These are phyloP conservation scores for Takashimella tepidaria DNA, from an alignment of 1,284 basidiomycete genomes.

Conservation along the genomic window DNA sequence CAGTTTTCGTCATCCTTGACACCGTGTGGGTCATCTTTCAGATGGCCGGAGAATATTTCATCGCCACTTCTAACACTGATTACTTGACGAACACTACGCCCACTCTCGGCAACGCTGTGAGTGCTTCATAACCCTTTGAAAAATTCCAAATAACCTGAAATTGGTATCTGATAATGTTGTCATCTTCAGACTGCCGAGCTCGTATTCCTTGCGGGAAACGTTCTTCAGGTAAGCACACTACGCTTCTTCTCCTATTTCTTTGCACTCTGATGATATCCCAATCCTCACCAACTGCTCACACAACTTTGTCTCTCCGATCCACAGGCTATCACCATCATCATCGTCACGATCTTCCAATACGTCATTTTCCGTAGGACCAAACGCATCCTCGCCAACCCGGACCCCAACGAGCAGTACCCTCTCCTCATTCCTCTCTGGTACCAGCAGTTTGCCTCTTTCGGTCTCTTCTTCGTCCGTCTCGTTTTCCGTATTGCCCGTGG, in stretches of 20 bases:
- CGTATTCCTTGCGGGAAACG: constrained; percentile 30
- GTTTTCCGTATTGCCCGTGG: constrained; percentile 28
- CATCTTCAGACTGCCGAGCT: constrained; percentile 23
- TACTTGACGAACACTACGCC: constrained; percentile 14
- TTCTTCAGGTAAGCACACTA: constrained; percentile 18
- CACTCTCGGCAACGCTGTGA: constrained; percentile 24
- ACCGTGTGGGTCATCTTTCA: constrained; percentile 27
- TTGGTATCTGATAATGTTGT: too few species aligned
- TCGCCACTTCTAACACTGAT: constrained; percentile 17
- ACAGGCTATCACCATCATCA: constrained; percentile 20
- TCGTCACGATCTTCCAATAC: constrained; percentile 14
- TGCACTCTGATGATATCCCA: not conserved
- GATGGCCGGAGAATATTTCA: constrained; percentile 27
- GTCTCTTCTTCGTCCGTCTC: constrained; percentile 27
- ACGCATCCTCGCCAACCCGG: constrained; percentile 12
- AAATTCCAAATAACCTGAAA: too few species aligned
- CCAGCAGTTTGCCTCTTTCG: constrained; percentile 21
- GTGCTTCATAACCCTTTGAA: constrained; percentile 1
- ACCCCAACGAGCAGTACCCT: constrained; percentile 20
- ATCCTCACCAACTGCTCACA: not conserved
- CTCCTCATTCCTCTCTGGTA: constrained; percentile 15
- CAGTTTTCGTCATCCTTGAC: constrained; percentile 30
- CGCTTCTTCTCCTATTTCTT: not conserved
- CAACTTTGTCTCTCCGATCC: too few species aligned
- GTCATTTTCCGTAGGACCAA: constrained; percentile 22